A percentile compares a stretch with the other conserved stretches of the same genome.
Evolutionary conservation across 208 protist species (phyloP).

Genomic region (Leishmania guyanensis): DNA sequence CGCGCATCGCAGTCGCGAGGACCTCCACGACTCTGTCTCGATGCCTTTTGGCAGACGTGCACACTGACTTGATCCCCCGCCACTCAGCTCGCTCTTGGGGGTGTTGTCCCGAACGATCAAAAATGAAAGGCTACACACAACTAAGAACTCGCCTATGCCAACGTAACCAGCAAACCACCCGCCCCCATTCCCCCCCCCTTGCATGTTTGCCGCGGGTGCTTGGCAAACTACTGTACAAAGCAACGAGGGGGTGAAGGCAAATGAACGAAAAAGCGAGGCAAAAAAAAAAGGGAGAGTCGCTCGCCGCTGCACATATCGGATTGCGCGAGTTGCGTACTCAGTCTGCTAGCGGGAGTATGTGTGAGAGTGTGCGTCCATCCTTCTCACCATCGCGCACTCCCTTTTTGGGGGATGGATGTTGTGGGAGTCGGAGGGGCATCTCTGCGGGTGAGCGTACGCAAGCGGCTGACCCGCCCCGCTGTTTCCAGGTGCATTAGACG

Average conservation of each 20-base stretch:
- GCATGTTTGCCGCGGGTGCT: background rate
- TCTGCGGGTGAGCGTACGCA: background rate
- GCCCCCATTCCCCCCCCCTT: background rate
- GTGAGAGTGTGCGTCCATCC: background rate
- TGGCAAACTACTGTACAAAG: background rate
- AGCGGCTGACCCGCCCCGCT: background rate
- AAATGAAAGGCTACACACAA: background rate
- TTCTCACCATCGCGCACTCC: background rate
- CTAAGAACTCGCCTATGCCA: background rate
- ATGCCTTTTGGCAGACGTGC: background rate
- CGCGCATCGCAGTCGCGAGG: background rate
- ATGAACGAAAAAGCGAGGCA: background rate
- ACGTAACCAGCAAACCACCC: background rate
- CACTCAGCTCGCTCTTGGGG: background rate
- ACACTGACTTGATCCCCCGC: background rate
- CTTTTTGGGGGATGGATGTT: background rate
- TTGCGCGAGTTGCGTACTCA: background rate
- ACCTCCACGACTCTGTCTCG: background rate
- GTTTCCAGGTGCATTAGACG: background rate
- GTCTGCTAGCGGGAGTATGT: background rate
- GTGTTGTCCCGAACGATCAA: background rate
- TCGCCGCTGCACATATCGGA: background rate
- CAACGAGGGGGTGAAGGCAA: background rate
- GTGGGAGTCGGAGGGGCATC: background rate
- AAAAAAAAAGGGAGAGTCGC: background rate